Conservation (phyloP, 1,139 yeast species). For the Geotrichum reessii region DNA sequence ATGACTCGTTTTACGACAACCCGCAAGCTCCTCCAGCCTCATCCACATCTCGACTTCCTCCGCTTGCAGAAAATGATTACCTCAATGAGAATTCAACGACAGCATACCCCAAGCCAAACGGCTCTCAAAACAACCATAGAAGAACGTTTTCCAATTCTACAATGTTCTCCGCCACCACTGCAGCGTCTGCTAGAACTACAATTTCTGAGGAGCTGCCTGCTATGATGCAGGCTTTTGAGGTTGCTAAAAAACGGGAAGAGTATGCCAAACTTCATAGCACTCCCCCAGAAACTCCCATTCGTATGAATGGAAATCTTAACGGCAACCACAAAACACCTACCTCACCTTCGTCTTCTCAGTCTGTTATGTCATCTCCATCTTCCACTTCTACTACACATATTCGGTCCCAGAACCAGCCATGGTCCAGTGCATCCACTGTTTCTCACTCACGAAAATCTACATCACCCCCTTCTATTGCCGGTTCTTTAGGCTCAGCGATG, state of each 20-base stretch:
- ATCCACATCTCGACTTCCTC: conserved; percentile 6
- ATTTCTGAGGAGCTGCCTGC: conserved; percentile 30
- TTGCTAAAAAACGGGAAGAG: conserved; percentile 24
- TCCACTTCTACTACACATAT: conserved; percentile 2
- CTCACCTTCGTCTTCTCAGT: conserved; percentile 4
- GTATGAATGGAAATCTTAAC: neutral
- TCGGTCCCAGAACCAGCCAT: neutral
- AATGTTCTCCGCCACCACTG: conserved; percentile 20
- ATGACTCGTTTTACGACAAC: neutral
- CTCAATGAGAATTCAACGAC: neutral
- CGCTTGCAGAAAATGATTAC: conserved; percentile 15
- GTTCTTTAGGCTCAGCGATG: conserved; percentile 1
- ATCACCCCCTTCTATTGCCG: conserved; percentile 4
- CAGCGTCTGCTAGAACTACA: conserved; percentile 22
- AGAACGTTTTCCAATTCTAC: conserved; percentile 19
- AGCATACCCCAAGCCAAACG: neutral
- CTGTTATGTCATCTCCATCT: conserved; percentile 1
- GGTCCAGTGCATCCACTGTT: conserved; percentile 10
- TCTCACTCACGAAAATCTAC: conserved; percentile 5
- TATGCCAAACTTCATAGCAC: conserved; percentile 12
- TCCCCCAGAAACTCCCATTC: conserved; percentile 18
- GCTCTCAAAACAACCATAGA: conserved; percentile 3
- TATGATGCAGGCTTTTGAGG: conserved; percentile 30
- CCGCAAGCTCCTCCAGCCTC: neutral
- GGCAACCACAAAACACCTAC: conserved; percentile 1